phyloP scores from a whole-genome alignment of 1,284 basidiomycete species.

The Leucoagaricus sp. region DNA sequence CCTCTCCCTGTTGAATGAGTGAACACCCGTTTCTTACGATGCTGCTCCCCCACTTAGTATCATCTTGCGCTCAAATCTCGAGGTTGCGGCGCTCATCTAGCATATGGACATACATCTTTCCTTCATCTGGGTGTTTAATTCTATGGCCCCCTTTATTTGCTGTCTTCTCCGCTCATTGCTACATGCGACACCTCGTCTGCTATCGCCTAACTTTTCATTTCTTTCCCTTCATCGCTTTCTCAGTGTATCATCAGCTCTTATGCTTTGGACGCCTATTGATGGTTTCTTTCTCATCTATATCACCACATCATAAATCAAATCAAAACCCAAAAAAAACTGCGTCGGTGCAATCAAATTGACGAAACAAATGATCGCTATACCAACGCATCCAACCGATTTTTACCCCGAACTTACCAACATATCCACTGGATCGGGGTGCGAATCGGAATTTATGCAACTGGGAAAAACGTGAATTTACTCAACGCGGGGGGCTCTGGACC shows the following conservation, averaged over 20 bases:
- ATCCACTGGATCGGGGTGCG: not conserved
- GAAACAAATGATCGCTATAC: not conserved
- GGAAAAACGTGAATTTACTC: not conserved
- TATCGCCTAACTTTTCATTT: constrained; percentile 16
- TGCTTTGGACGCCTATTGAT: constrained; percentile 11
- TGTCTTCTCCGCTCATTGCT: constrained; percentile 17
- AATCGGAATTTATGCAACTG: not conserved
- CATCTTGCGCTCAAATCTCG: constrained; percentile 58
- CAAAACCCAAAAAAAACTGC: constrained; percentile 9
- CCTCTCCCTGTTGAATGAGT: constrained; percentile 7
- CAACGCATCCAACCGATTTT: not conserved
- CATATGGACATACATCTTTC: constrained; percentile 17
- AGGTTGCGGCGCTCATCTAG: constrained; percentile 58
- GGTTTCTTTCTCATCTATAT: constrained; percentile 11
- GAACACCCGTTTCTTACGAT: constrained; percentile 25
- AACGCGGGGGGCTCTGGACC: not conserved
- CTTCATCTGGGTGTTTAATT: constrained; percentile 16
- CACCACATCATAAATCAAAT: constrained; percentile 6
- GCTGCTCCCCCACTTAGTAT: constrained; percentile 42
- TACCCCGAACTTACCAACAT: not conserved
- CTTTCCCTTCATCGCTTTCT: constrained; percentile 2
- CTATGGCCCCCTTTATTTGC: constrained; percentile 17
- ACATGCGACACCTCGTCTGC: constrained; percentile 21
- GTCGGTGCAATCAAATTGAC: not conserved
- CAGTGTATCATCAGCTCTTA: constrained; percentile 10